phyloP scores from a whole-genome alignment of 2,329 filamentous ascomycete species.

The Periconia digitata region DNA sequence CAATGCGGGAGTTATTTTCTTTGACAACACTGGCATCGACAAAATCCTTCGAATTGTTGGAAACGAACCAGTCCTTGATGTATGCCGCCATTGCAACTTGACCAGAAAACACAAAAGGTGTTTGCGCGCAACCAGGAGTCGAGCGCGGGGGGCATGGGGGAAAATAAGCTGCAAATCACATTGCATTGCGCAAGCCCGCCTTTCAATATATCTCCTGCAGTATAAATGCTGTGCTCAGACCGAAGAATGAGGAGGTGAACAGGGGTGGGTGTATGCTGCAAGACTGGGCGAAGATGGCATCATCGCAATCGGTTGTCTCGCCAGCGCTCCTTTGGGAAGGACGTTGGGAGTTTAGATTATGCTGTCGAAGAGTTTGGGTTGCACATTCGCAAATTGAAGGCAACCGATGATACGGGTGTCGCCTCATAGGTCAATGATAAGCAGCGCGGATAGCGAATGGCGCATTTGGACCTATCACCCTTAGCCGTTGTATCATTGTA shows the following conservation, averaged over 20 bases:
- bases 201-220: not conserved
- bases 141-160: not conserved
- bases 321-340: not conserved
- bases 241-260: no score
- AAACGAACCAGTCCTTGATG: conserved; percentile 20
- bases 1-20: conserved; percentile 29
- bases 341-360: not conserved
- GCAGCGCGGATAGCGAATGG: no score
- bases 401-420: not conserved
- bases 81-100: conserved; percentile 6
- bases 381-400: not conserved
- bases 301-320: conserved; percentile 1
- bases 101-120: not conserved
- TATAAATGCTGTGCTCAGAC: not conserved
- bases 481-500: no score
- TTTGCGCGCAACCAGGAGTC: not conserved
- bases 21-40: conserved; percentile 19
- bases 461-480: no score
- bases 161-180: not conserved
- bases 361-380: not conserved
- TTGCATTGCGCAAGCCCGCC: not conserved
- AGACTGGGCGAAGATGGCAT: conserved; percentile 7
- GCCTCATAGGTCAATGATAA: not conserved
- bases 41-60: conserved; percentile 14
- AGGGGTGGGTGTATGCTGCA: conserved; percentile 6